Evolutionary conservation across 345 rosid species (phyloP).

Genomic region (Eucalyptus erythrocorys): DNA sequence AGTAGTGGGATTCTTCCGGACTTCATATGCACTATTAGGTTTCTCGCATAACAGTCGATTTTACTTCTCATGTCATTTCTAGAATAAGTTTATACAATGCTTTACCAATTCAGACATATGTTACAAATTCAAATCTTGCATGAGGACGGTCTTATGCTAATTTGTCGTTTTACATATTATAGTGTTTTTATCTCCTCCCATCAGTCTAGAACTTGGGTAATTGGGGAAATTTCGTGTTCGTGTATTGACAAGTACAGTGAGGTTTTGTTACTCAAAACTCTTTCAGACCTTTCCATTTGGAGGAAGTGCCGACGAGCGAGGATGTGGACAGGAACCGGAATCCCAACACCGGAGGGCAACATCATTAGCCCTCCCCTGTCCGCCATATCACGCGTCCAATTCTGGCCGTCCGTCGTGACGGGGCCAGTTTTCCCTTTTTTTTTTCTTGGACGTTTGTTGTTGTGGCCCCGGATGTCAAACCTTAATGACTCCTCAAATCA

Average conservation of each 20-base stretch:
- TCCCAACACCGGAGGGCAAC: background rate
- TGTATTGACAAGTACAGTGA: background rate
- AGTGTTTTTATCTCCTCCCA: background rate
- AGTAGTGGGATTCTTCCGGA: background rate
- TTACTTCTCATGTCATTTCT: background rate
- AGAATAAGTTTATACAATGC: background rate
- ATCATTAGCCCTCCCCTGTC: background rate
- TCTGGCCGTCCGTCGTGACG: background rate
- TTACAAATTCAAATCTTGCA: background rate
- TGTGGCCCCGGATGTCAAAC: background rate
- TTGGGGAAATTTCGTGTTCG: background rate
- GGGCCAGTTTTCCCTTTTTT: background rate
- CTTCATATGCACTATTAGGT: accelerated
- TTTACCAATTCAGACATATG: background rate
- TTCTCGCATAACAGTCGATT: accelerated
- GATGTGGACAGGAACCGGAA: background rate
- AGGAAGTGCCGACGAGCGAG: background rate
- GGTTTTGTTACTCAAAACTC: background rate
- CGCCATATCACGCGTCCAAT: background rate
- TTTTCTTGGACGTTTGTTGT: background rate
- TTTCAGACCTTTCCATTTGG: background rate
- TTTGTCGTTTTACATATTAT: background rate
- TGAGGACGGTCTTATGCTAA: background rate
- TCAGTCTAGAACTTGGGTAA: background rate
- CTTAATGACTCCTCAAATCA: background rate